Percentiles rank a stretch among this genome's conserved stretches.
Evolutionary conservation across 2,329 filamentous ascomycete species (phyloP).

Genomic region (Sporothrix humicola): DNA sequence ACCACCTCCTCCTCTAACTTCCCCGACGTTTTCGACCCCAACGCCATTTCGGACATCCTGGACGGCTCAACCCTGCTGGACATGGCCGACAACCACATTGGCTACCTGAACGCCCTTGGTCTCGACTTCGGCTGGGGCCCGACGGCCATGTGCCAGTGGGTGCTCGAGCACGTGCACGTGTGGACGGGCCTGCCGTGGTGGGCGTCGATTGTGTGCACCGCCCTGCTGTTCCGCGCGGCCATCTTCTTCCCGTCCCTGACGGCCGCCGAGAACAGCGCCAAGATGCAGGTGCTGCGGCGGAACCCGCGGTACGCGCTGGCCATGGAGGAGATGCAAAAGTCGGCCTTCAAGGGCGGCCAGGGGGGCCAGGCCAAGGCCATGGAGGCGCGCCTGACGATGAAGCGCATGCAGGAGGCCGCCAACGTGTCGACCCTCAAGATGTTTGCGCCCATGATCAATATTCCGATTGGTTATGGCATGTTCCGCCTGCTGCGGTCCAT

Average conservation of each 20-base stretch:
- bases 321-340: conserved; percentile 52
- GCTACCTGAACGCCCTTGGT: conserved; percentile 81
- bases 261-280: conserved; percentile 66
- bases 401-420: conserved; percentile 56
- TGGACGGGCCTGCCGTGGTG: conserved; percentile 81
- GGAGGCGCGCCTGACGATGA: conserved; percentile 54
- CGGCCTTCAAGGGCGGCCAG: conserved; percentile 41
- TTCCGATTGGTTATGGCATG: conserved; percentile 78
- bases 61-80: conserved; percentile 55
- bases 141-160: conserved; percentile 73
- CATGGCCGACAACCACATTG: conserved; percentile 73
- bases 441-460: conserved; percentile 60
- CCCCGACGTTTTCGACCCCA: conserved; percentile 33
- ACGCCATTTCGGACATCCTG: conserved; percentile 41
- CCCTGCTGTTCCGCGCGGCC: conserved; percentile 66
- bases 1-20: conserved; percentile 39
- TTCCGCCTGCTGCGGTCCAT: conserved; percentile 80
- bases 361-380: conserved; percentile 56
- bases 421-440: conserved; percentile 60
- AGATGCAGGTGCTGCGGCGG: conserved; percentile 55
- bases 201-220: conserved; percentile 70
- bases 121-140: conserved; percentile 87
- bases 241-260: conserved; percentile 70
- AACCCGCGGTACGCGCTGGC: conserved; percentile 57
- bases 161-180: conserved; percentile 83